Evolutionary conservation across 768 basidiomycete species (phyloP), one percentile per base, ranked within the genome.

Genomic region (Pholiota microspora): DNA sequence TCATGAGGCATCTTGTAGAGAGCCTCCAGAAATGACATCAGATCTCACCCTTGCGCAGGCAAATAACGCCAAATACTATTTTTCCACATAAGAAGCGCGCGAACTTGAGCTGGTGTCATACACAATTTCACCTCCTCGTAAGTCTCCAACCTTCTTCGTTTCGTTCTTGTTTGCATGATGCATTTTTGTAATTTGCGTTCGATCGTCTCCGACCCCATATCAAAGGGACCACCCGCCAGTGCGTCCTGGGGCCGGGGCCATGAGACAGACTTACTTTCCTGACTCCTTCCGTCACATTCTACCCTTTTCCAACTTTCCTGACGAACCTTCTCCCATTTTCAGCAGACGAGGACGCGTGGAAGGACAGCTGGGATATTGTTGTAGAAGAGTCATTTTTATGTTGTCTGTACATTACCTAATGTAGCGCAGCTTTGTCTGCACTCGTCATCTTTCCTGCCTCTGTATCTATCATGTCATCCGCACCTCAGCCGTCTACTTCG

Each of bases 101-200:
- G n/a, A n/a, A n/a, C n/a, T n/a, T n/a, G n/a, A n/a, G n/a, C n/a
- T n/a, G n/a, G n/a, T n/a, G n/a, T n/a, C n/a, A n/a, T n/a, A n/a
- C n/a, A n/a, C n/a, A n/a, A n/a, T n/a, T 7, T 21, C n/a, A 2
- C 45, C 35, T 36, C 55, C 36, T 28, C 21, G 64, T 66, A 53
- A 59, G 62, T 62, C 18, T 51, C 40, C n/a, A n/a, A n/a, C n/a
- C n/a, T 15, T 15, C 46, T 27, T 31, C 29, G 29, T 18, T 16
- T 54, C 4, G 36, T 45, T 28, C n/a, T 28, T 6, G 5, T 10
- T 54, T 58, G 2, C 36, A 62, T 70, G 80, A 89, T 89, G 86
- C 61, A 76, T 69, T 74, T 61, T 77, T 73, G 89, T 91, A 91
- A 91, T 91, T 91, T 91, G 89, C 89, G 89, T 90, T 90, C 87